These are phyloP conservation scores for Phaeosphaeria sp. DNA, from an alignment of 2,329 filamentous ascomycete genomes.

Conservation along the genomic window DNA sequence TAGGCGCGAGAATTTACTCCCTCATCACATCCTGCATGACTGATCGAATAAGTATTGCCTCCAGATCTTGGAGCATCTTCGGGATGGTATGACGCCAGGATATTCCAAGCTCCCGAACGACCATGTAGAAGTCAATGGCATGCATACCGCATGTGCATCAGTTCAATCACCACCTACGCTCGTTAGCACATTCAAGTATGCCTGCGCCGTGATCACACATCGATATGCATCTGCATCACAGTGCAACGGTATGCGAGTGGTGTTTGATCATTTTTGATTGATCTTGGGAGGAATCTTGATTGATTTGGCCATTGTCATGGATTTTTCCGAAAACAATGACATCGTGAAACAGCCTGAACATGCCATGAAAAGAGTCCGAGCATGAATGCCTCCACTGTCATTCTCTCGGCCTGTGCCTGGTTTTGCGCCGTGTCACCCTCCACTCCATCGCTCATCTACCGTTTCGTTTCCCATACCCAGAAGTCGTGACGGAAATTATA, in stretches of 20 bases:
- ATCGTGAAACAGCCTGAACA: conserved; percentile 48
- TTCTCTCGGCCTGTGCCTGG: conserved; percentile 39
- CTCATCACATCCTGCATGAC: conserved; percentile 32
- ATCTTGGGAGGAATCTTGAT: conserved; percentile 49
- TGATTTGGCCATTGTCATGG: conserved; percentile 46
- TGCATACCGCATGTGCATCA: too few species aligned
- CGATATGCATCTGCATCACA: not conserved
- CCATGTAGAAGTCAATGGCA: not conserved
- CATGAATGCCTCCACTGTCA: conserved; percentile 39
- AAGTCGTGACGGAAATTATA: conserved; percentile 67
- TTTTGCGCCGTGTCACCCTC: conserved; percentile 37
- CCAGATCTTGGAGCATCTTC: conserved; percentile 18
- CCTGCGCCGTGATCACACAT: not conserved
- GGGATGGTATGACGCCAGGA: conserved; percentile 19
- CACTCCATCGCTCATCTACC: conserved; percentile 33
- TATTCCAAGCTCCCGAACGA: conserved; percentile 18
- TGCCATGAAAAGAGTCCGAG: conserved; percentile 45
- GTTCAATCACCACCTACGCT: not conserved
- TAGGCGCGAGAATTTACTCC: conserved; percentile 25
- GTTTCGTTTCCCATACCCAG: conserved; percentile 33
- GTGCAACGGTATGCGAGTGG: not conserved
- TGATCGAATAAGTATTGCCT: conserved; percentile 26
- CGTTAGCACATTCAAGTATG: not conserved
- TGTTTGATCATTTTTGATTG: conserved; percentile 46
- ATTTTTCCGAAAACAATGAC: conserved; percentile 46